Conservation (phyloP, 2,329 filamentous ascomycete genomes). For the Pseudogymnoascus sp. region DNA sequence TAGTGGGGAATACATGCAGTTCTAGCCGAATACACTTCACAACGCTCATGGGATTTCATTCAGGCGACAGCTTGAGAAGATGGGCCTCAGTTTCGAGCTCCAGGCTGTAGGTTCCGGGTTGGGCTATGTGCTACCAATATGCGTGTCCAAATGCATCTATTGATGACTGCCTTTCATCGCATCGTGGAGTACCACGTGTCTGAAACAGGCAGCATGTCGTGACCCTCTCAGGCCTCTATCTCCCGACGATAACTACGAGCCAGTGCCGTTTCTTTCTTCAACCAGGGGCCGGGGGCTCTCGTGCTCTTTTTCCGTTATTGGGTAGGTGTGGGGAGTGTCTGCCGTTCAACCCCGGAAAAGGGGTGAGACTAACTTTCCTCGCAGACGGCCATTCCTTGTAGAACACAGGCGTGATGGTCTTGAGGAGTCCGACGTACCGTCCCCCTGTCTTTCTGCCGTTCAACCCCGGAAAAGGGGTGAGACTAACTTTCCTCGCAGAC, state of each 20-base stretch:
- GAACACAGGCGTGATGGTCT: not conserved
- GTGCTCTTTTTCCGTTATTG: not conserved
- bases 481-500: not conserved
- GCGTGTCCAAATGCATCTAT: not conserved
- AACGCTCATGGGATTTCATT: not conserved
- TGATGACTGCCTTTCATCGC: not conserved
- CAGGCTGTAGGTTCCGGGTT: not conserved
- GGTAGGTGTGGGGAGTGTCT: not conserved
- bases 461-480: not conserved
- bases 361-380: not conserved
- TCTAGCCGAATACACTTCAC: not conserved
- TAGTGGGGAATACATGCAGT: not conserved
- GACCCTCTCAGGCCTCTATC: not conserved
- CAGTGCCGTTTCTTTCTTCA: not conserved
- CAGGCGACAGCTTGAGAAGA: not conserved
- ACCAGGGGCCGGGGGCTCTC: not conserved
- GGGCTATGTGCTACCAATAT: not conserved
- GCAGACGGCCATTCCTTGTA: not conserved
- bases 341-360: not conserved
- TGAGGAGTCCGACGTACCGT: not conserved
- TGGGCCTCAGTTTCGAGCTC: not conserved
- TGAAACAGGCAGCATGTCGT: not conserved
- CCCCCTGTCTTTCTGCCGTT: not conserved
- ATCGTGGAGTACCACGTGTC: not conserved
- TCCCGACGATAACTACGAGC: not conserved